A percentile compares a stretch with the other conserved stretches of the same genome.
These are phyloP conservation scores for Casuarina glauca DNA, from an alignment of 306 rosid species.

Conservation along the genomic window DNA sequence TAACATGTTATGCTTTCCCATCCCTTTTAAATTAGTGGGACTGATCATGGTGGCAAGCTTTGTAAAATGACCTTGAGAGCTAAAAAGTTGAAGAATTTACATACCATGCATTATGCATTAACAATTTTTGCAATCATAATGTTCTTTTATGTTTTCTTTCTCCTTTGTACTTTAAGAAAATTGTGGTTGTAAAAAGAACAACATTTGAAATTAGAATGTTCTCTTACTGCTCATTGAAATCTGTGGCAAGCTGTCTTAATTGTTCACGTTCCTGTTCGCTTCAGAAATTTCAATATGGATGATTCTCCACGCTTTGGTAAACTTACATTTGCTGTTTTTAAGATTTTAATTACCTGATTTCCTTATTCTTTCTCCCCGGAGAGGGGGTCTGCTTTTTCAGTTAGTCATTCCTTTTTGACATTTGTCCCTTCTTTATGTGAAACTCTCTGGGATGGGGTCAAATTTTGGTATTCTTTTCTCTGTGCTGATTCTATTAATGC, in stretches of 20 bases:
- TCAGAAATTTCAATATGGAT: constrained; percentile 64
- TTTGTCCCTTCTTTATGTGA: neutral
- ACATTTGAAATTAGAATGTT: neutral
- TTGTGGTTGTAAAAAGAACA: neutral
- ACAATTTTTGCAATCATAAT: neutral
- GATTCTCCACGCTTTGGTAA: constrained; percentile 80
- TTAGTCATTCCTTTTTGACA: neutral
- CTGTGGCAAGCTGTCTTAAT: constrained; percentile 80
- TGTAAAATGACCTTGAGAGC: neutral
- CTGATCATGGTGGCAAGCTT: neutral
- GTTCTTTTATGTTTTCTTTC: neutral
- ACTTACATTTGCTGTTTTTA: constrained; percentile 9
- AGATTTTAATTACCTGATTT: neutral
- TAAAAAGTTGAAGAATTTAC: neutral
- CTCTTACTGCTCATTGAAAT: constrained; percentile 34
- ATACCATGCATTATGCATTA: constrained; percentile 11
- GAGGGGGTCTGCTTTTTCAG: neutral
- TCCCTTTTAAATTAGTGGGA: neutral
- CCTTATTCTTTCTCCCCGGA: constrained; percentile 12
- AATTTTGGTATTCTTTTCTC: constrained; percentile 11
- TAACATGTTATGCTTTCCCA: neutral
- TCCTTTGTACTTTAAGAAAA: neutral
- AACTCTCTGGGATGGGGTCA: neutral
- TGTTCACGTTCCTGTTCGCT: constrained; percentile 74
- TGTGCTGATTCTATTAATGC: constrained; percentile 29